Evolutionary conservation across 768 basidiomycete genomes (phyloP), one percentile per base, ranked within the genome.

Genomic region (Neoboletus magnificus): DNA sequence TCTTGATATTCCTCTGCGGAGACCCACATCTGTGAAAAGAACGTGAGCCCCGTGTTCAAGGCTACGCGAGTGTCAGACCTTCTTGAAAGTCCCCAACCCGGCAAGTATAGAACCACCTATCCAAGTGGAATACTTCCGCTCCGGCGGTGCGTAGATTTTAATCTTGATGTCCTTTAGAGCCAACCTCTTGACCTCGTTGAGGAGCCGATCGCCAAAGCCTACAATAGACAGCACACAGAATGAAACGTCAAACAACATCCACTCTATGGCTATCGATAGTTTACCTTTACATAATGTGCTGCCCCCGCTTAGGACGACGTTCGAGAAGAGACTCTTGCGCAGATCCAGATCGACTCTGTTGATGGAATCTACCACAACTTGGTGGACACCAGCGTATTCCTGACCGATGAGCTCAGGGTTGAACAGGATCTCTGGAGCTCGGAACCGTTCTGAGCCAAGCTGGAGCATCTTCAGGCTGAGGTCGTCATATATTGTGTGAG

Each of bases 1-100:
- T 99, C 96, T 73, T 97, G 93, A 70, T 98, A 98, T 74, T 98
- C 97, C 73, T 99, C 96, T 37, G 95, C 94, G 44, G 93, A 95
- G 48, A 99, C 93, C 96, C 97, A 99, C 96, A 99, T 98, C 93
- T 97, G 54, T 51, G 30, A 47, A 49, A 62, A 30, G 48, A 60
- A 42, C 18, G 36, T 62, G 52, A 66, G 43, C 22, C 11, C 2
- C 12, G 39, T 42, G 25, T 32, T 44, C 48, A 36, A 55, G 42
- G 16, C 33, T 16, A 41, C 25, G 36, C 48, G 37, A 48, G 27
- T 4, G 25, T 7, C 68, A 52, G 54, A 89, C 94, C 87, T 97
- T 97, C 76, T 96, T 98, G 82, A 99, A 99, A 35, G 97, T 97
- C 62, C 85, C 94, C 58, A 99, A 72, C 37, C 95, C 95, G 48